These are phyloP conservation scores for Tulasnella sp. DNA, from an alignment of 768 basidiomycete genomes.

Conservation along the genomic window DNA sequence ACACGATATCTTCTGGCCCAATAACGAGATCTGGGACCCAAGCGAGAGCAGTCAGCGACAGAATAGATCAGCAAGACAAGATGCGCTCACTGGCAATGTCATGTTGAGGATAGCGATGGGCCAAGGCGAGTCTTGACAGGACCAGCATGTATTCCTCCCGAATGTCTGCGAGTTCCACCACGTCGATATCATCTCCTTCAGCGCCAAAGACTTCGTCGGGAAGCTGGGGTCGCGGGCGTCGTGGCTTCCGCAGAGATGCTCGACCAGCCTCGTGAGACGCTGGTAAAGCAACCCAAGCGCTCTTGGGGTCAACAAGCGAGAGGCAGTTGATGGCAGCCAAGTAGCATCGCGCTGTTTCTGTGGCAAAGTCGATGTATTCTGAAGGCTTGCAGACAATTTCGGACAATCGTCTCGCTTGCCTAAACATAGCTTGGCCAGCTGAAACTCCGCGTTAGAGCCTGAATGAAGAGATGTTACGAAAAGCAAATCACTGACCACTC, in stretches of 20 bases:
- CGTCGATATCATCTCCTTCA: conserved; percentile 67
- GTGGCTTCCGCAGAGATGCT: conserved; percentile 25
- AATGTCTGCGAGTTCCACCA: conserved; percentile 79
- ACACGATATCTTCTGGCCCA: conserved; percentile 60
- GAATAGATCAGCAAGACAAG: neutral
- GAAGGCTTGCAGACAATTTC: conserved; percentile 46
- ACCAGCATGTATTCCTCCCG: conserved; percentile 76
- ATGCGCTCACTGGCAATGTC: conserved; percentile 60
- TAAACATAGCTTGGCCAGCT: conserved; percentile 95
- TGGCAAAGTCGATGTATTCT: conserved; percentile 60
- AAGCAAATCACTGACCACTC: conserved; percentile 62
- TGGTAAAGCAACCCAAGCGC: conserved; percentile 81
- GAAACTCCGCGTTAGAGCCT: conserved; percentile 33
- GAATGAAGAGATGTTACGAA: neutral
- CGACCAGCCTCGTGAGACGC: conserved; percentile 49
- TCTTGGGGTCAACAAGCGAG: conserved; percentile 75
- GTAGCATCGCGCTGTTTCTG: conserved; percentile 66
- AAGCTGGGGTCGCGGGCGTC: conserved; percentile 50
- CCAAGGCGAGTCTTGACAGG: conserved; percentile 74
- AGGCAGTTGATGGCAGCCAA: conserved; percentile 88
- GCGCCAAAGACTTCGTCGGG: conserved; percentile 71
- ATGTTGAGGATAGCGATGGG: conserved; percentile 62
- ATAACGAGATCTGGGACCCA: conserved; percentile 37
- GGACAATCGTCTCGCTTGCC: conserved; percentile 79
- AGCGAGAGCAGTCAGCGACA: neutral